Evolutionary conservation across 352 stramenopile genomes (phyloP).

Genomic region (Phytophthora aleatoria): DNA sequence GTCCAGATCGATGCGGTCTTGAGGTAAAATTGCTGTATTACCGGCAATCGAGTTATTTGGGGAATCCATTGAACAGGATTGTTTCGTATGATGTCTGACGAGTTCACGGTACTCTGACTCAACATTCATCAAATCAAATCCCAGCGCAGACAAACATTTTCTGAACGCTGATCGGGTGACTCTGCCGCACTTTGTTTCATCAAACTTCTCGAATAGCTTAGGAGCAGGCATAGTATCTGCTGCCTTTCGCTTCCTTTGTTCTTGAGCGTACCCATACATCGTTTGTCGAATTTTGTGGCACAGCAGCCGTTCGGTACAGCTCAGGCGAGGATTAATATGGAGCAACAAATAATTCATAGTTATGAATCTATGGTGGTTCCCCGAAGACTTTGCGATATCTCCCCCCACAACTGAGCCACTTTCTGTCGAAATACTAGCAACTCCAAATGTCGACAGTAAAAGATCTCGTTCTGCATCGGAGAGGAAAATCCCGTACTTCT

Average conservation of each 20-base stretch:
- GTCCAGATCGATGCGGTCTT: slow-evolving; percentile 36
- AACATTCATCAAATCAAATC: slow-evolving; percentile 74
- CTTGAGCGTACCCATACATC: slow-evolving; percentile 36
- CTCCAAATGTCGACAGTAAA: slow-evolving; percentile 28
- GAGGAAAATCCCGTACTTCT: slow-evolving; percentile 46
- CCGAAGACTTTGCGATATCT: not conserved
- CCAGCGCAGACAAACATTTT: slow-evolving; percentile 56
- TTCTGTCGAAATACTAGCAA: slow-evolving; percentile 1
- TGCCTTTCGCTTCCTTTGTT: slow-evolving; percentile 38
- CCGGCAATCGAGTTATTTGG: slow-evolving; percentile 14
- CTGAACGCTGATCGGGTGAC: slow-evolving; percentile 73
- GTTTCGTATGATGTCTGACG: slow-evolving; percentile 26
- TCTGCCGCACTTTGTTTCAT: slow-evolving; percentile 45
- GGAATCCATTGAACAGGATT: slow-evolving; percentile 7
- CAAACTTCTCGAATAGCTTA: slow-evolving; percentile 63
- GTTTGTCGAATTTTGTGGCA: slow-evolving; percentile 71
- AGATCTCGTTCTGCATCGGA: slow-evolving; percentile 37
- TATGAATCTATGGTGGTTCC: slow-evolving; percentile 17
- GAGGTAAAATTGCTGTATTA: not conserved
- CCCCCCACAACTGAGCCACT: not conserved
- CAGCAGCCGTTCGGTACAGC: slow-evolving; percentile 57
- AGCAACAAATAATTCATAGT: slow-evolving; percentile 54
- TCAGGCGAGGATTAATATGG: slow-evolving; percentile 61
- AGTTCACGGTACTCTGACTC: slow-evolving; percentile 58
- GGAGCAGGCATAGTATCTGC: slow-evolving; percentile 20